phyloP scores from a whole-genome alignment of 805 yeast genomes.

The Brettanomyces nanus region DNA sequence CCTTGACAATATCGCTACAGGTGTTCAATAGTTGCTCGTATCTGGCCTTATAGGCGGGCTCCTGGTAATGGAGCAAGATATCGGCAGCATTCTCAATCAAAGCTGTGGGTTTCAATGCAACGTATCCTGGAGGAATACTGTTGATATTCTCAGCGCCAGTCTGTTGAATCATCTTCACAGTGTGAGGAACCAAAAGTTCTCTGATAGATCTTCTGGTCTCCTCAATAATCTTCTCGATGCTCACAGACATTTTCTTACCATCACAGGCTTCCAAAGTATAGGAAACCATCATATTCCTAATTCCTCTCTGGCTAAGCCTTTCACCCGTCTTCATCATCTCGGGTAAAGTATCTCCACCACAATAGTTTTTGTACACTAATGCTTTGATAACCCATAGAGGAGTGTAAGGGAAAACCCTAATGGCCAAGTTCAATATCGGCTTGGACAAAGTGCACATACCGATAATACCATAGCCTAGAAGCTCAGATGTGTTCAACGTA shows the following conservation, averaged over 20 bases:
- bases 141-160: constrained; percentile 38
- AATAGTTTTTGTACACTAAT: constrained; percentile 73
- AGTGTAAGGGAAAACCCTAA: constrained; percentile 61
- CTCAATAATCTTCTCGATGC: constrained; percentile 48
- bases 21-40: constrained; percentile 58
- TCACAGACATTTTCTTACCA: constrained; percentile 47
- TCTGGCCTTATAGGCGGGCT: constrained; percentile 37
- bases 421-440: constrained; percentile 50
- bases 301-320: constrained; percentile 61
- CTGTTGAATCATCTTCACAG: constrained; percentile 46
- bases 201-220: constrained; percentile 63
- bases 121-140: constrained; percentile 80
- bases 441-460: constrained; percentile 64
- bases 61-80: constrained; percentile 54
- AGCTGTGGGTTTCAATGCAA: constrained; percentile 92
- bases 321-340: constrained; percentile 69
- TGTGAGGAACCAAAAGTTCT: constrained; percentile 62
- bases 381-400: constrained; percentile 66
- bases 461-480: constrained; percentile 57
- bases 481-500: constrained; percentile 43
- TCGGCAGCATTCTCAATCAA: constrained; percentile 69
- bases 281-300: constrained; percentile 91
- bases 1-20: constrained; percentile 55
- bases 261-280: constrained; percentile 90
- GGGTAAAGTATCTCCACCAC: constrained; percentile 77